Base-by-base conservation (phyloP, 2,329 filamentous ascomycete species). In the Alternaria novae-zelandiae region DNA sequence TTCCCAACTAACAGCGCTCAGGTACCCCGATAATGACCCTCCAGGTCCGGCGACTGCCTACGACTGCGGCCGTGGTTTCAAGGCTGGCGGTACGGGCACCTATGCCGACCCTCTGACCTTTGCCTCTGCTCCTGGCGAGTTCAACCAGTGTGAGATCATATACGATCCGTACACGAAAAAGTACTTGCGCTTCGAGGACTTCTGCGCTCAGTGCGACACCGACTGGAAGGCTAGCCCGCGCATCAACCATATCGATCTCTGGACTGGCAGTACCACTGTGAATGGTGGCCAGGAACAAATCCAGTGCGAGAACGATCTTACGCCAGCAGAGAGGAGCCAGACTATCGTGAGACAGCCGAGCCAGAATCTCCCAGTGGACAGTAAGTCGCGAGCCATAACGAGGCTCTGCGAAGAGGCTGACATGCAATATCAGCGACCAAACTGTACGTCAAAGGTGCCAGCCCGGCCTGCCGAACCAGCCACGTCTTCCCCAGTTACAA, bases 91-190 rank as follows among this genome's bases (percentile, higher is more conserved):
- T 15, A 77, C 70, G 0, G 82, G 82, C 26, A 82, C 81, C n/a
- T 82, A 75, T 66, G 63, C 63, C 50, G 77, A 84, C 70, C 83
- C 82, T 1, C 63, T 83, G 25, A 83, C 82, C 2, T 82, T 84
- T 54, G 83, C 83, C 26, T 81, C 78, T 6, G 79, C 82, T 3
- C 69, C 71, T 6, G 79, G 79, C 46, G 79, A 81, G 55, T 83
- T 83, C 71, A 68, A 72, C 1, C 56, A 69, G 21, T 85, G 83
- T 74, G 82, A 84, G 64, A 73, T 83, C 60, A 74, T 85, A 45
- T 85, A 83, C 61, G 67, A 76, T n/a, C 82, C 82, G 0, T 82
- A 82, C 61, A 62, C 83, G 28, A 76, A 75, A 57, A 85, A 85
- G 69, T 84, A 84, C 62, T 70, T 82, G 6, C 74, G 78, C 4